These are phyloP conservation scores for Phytophthora uliginosa DNA, from an alignment of 352 stramenopile species.

Conservation along the genomic window DNA sequence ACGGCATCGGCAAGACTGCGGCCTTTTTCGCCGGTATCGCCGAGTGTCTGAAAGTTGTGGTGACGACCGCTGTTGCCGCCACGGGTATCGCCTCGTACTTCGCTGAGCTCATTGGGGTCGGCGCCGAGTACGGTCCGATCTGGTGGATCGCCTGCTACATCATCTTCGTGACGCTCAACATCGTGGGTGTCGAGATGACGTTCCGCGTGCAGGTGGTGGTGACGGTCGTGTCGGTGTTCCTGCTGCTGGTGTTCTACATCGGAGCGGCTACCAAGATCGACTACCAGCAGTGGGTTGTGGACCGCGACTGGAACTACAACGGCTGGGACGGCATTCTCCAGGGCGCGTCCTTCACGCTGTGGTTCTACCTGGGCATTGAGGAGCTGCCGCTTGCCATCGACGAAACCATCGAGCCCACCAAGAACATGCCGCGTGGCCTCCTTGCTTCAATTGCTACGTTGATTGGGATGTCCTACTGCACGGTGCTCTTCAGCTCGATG, in stretches of 20 bases:
- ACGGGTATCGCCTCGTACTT: constrained; percentile 67
- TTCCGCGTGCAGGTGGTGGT: constrained; percentile 62
- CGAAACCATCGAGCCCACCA: constrained; percentile 63
- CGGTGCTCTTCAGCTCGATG: constrained; percentile 66
- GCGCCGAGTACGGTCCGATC: constrained; percentile 37
- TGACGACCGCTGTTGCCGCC: constrained; percentile 60
- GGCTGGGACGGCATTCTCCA: constrained; percentile 55
- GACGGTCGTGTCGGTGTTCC: constrained; percentile 53
- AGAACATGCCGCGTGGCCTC: constrained; percentile 66
- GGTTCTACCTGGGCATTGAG: constrained; percentile 42
- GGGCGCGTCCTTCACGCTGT: constrained; percentile 65
- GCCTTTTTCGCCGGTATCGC: constrained; percentile 66
- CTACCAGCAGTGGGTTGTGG: constrained; percentile 57
- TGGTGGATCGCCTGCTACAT: constrained; percentile 66
- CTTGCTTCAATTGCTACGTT: constrained; percentile 59
- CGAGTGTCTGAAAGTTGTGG: constrained; percentile 62
- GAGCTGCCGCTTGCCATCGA: constrained; percentile 65
- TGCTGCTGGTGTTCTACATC: constrained; percentile 65
- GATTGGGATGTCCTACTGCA: constrained; percentile 55
- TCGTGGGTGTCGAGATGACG: constrained; percentile 59
- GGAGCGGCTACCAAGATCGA: constrained; percentile 51
- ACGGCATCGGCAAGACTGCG: constrained; percentile 48
- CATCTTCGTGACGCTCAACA: constrained; percentile 59
- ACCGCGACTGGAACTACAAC: constrained; percentile 58
- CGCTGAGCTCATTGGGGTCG: constrained; percentile 48